Evolutionary conservation across 139 green algal genomes (phyloP), one percentile per base, ranked within the genome.

Genomic region (Haematococcus lacustris): DNA sequence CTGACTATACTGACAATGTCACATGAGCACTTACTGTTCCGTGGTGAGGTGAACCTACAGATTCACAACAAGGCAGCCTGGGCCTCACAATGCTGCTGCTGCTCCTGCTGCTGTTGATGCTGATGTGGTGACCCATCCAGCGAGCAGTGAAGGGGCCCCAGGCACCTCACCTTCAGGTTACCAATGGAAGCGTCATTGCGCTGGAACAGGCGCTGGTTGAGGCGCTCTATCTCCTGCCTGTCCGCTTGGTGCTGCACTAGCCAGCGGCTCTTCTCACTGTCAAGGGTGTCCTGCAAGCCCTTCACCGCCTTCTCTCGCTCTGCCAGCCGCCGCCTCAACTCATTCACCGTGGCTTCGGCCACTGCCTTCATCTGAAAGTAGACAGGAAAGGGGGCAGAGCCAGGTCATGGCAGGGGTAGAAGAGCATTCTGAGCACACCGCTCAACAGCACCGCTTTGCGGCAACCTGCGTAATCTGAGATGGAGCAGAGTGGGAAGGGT

Each of bases 151-250:
- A n/a, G n/a, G n/a, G n/a, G n/a, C n/a, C n/a, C 51, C 30, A 39
- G 39, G 34, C 57, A 7, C 4, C 62, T 0, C 70, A 80, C 79
- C 74, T 84, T 84, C 34, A 88, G 69, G 60, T 80, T 77, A 72
- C 83, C 60, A 59, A 88, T 80, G 33, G 51, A 70, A 1, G 67
- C 68, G 41, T 84, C 53, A 51, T 84, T 84, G 64, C 72, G 75
- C 71, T 86, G 75, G 61, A 85, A 85, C 74, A 91, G 76, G 75
- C 82, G 63, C 60, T 85, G 69, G 51, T 83, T 88, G 21, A 92
- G 80, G 33, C 74, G 66, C 80, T 87, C 78, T 28, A 90, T 85
- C 71, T 90, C 79, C 3, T 76, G 59, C 3, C 82, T 69, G 68
- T 88, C 78, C 60, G 69, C 73, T 1, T 78, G 66, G 39, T 87